Base-by-base conservation (phyloP, 148 eudicot genomes). In the Nepenthes gracilis region DNA sequence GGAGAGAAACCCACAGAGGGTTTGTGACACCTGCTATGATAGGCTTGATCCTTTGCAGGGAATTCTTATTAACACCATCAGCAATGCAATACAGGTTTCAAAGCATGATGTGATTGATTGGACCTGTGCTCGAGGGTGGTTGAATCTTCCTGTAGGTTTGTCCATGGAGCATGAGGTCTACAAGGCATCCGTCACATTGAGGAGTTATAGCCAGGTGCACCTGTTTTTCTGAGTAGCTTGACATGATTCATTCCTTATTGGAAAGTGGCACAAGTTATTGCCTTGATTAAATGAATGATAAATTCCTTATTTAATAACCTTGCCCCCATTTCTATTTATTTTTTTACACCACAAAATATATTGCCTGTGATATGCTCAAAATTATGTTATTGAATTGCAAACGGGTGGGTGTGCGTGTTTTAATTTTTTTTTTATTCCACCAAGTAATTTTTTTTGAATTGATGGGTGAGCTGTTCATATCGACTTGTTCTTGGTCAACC, bases 131-230 rank as follows among this genome's bases (percentile, higher is more conserved):
- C 78, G 99, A 76, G 92, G 90, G 59, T 94, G 99, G 99, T 61
- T 94, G 72, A 94, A 94, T 77, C 95, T 94, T 69, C 99, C 99
- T 33, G 78, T 94, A 70, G 97, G 99, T 52, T 72, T 94, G 63
- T 86, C 97, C 56, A 84, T 94, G 95, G 99, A 94, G 78, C 86
- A 94, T 74, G 99, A 94, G 72, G 83, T 94, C 57, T 94, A 94
- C 71, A 94, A 94, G 71, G 84, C 97, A 51, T 55, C 85, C 36
- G 74, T 64, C 58, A 83, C 97, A 2, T 74, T 94, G 85, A 84
- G 89, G 75, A 94, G 74, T 70, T 94, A 80, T 63, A 58, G 73
- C 58, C 93, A 87, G 99, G 99, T 87, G 55, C 61, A 45, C 8
- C 43, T 55, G 37, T 35, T 12, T 2, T 12, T 32, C 7, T 50